Base-by-base conservation (phyloP, 2,329 filamentous ascomycete genomes). In the Esteya vermicola region DNA sequence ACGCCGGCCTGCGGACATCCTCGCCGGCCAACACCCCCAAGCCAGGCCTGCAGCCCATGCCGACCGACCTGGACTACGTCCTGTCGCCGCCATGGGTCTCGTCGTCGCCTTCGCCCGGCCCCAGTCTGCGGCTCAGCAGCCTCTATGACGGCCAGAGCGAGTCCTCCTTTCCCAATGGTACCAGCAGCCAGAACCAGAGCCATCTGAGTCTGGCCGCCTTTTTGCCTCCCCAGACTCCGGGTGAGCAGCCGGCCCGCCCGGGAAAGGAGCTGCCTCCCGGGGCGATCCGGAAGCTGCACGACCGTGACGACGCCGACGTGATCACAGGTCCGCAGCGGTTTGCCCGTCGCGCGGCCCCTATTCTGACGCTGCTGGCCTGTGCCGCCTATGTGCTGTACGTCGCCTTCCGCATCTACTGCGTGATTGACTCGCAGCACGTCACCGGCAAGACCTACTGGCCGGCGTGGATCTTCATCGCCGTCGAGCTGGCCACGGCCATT, bases 361-460 rank as follows among this genome's bases (percentile, higher is more conserved):
- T 62, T n/a, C 41, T 65, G 37, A 64, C 57, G n/a, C 34, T 65
- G 14, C 27, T 54, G 39, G 62, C 58, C 49, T 62, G 55, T 6
- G 46, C 48, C 16, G 32, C 64, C 13, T 47, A 48, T 51, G 18
- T 66, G 7, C 39, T 52, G 43, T 75, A 75, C 45, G 63, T 75
- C 13, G 59, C 50, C n/a, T 56, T 68, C 42, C 67, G 71, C 33
- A 63, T 75, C 33, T 58, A 58, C 42, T 74, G 70, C 48, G 64
- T 73, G 37, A 52, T 71, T 16, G 57, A 57, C 38, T 67, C 70
- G 3, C 68, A 75, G 48, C 55, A 59, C 1, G 52, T 52, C 2
- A 51, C 55, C 10, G 39, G 51, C 9, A 51, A 55, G 22, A 57
- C 55, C 3, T 75, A 66, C 45, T 56, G 60, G 4, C 61, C 65